These are phyloP conservation scores for Magnusiomyces clavatus DNA, from an alignment of 1,139 yeast genomes.

Conservation along the genomic window DNA sequence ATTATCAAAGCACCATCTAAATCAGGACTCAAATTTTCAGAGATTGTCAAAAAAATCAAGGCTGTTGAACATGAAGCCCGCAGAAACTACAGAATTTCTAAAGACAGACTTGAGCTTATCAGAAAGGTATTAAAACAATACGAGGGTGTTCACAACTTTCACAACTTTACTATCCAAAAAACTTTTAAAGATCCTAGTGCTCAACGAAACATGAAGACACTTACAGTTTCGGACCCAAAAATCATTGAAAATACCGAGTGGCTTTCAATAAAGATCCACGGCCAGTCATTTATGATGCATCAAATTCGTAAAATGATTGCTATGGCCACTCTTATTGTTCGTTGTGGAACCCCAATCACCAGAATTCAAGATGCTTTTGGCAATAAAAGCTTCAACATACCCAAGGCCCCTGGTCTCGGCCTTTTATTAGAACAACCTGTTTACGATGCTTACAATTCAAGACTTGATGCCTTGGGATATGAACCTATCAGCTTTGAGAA, in stretches of 20 bases:
- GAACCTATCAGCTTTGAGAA: slow-evolving; percentile 64
- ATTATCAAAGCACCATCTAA: slow-evolving; percentile 8
- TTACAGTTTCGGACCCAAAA: slow-evolving; percentile 83
- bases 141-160: slow-evolving; percentile 89
- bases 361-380: slow-evolving; percentile 77
- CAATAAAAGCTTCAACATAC: slow-evolving; percentile 70
- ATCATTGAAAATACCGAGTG: slow-evolving; percentile 92
- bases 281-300: slow-evolving; percentile 96
- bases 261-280: slow-evolving; percentile 93
- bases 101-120: slow-evolving; percentile 52
- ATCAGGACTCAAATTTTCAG: slow-evolving; percentile 12
- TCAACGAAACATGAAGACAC: slow-evolving; percentile 67
- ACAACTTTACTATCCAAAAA: slow-evolving; percentile 89
- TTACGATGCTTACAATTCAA: slow-evolving; percentile 73
- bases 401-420: slow-evolving; percentile 97
- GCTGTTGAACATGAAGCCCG: slow-evolving; percentile 60
- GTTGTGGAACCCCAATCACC: slow-evolving; percentile 75
- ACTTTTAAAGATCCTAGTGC: slow-evolving; percentile 81
- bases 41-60: slow-evolving; percentile 49
- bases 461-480: slow-evolving; percentile 71
- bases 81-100: slow-evolving; percentile 58
- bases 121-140: slow-evolving; percentile 65
- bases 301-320: slow-evolving; percentile 98
- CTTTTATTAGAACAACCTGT: slow-evolving; percentile 85
- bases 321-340: slow-evolving; percentile 77